Conservation (phyloP, 2,329 filamentous ascomycete species). For the Zarea fungicola region DNA sequence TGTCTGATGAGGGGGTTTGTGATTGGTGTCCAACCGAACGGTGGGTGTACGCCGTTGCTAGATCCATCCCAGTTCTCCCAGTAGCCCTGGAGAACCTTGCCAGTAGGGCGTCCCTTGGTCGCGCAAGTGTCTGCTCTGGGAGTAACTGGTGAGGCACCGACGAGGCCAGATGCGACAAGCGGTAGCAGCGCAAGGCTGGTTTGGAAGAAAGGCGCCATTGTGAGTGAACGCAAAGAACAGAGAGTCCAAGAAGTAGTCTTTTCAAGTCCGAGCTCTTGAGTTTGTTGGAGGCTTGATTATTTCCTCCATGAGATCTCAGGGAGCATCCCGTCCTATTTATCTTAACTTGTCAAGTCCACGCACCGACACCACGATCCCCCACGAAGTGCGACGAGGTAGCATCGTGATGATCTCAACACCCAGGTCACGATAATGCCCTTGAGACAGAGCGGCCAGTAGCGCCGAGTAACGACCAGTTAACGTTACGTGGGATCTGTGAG, state of each 20-base stretch:
- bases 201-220: slow-evolving; percentile 17
- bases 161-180: slow-evolving; percentile 11
- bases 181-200: slow-evolving; percentile 16
- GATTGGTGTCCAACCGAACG: slow-evolving; percentile 30
- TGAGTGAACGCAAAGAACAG: neutral
- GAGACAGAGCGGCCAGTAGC: neutral
- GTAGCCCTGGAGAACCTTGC: slow-evolving; percentile 30
- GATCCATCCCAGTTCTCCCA: slow-evolving; percentile 34
- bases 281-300: neutral
- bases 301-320: neutral
- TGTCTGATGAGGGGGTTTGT: slow-evolving; percentile 22
- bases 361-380: neutral
- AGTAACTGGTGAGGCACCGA: slow-evolving; percentile 11
- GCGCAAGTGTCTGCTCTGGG: slow-evolving; percentile 22
- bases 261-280: neutral
- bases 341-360: neutral
- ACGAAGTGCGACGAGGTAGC: neutral
- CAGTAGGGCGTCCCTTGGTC: slow-evolving; percentile 27
- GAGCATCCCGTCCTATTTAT: neutral
- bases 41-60: slow-evolving; percentile 28
- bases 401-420: neutral
- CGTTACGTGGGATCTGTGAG: slow-evolving; percentile 9
- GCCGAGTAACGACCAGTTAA: neutral
- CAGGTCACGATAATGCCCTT: neutral
- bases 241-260: neutral